Evolutionary conservation across 495 filamentous ascomycete genomes (phyloP).

Genomic region (Choiromyces venosus): DNA sequence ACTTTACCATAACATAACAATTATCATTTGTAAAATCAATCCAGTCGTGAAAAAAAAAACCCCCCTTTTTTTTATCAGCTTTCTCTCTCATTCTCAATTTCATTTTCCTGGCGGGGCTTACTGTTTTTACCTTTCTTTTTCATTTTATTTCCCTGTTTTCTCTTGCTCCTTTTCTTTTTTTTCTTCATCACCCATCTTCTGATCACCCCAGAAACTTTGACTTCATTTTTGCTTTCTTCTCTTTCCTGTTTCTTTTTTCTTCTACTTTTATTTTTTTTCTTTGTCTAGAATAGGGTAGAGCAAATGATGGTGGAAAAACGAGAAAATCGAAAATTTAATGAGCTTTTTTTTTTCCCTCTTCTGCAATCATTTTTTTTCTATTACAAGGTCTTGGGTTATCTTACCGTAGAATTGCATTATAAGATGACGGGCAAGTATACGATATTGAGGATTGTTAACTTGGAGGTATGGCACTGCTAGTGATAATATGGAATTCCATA

Average conservation of each 20-base stretch:
- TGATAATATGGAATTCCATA: too few species aligned
- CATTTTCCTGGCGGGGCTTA: not conserved
- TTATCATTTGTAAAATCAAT: not conserved
- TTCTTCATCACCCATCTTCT: not conserved
- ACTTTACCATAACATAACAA: not conserved
- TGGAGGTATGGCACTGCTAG: too few species aligned
- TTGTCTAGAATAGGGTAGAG: constrained; percentile 3
- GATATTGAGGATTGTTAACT: too few species aligned
- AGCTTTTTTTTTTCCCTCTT: not conserved
- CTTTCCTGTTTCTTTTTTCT: not conserved
- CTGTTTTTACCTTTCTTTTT: not conserved
- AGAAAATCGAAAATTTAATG: not conserved
- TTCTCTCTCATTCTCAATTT: not conserved
- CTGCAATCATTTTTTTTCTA: too few species aligned
- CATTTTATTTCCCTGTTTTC: not conserved
- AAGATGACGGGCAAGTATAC: too few species aligned
- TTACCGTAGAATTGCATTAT: too few species aligned
- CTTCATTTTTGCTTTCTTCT: not conserved
- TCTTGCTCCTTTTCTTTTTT: not conserved
- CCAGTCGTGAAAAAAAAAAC: not conserved
- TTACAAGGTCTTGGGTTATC: not conserved
- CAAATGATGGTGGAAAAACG: not conserved
- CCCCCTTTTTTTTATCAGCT: not conserved
- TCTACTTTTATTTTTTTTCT: not conserved
- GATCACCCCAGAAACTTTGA: not conserved